Base-by-base conservation (phyloP, 1,284 basidiomycete species). In the Heliocybe sulcata region DNA sequence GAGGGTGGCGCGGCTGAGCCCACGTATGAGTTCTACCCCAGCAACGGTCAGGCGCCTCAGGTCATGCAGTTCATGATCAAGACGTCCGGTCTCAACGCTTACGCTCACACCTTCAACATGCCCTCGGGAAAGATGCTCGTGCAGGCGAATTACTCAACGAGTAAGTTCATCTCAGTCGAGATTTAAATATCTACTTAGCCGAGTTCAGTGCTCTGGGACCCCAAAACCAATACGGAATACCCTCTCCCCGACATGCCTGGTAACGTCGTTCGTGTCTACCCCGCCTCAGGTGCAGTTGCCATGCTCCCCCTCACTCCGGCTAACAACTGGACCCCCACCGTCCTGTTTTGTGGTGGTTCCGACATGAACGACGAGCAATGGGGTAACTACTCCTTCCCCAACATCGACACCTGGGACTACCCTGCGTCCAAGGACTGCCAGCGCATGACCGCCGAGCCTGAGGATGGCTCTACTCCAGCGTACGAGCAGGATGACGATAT, bases 231-330 rank as follows among this genome's bases (percentile, higher is more conserved):
- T 66, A 62, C 71, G 38, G 90, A 93, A 69, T 84, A 74, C 0
- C 63, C 68, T 3, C 72, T 86, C 2, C 84, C 83, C 1, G 67
- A 75, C 59, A 86, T 87, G 85, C 85, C 85, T 1, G 69, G 69
- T 23, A 66, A 78, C 55, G 83, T 94, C 53, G 79, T 83, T 45
- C 87, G 92, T 55, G 92, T 95, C 29, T 98, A 98, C 73, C 95
- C 95, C 38, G 94, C 91, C 0, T 95, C 93, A 0, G 94, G 87
- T 55, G 94, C 90, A 9, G 84, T 82, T 1, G 90, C 89, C 53
- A 94, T 98, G 92, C 74, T 96, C 4, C 94, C 95, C 1, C 76
- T 98, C 38, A 94, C 91, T 0, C 90, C 92, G 2, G 85, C 79
- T 54, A 96, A 97, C 77, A 87, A 92, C 71, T 98, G 90, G 74